phyloP scores from a whole-genome alignment of 192 early-diverging fungal genomes.

The Rhizoclosmatium globosum region DNA sequence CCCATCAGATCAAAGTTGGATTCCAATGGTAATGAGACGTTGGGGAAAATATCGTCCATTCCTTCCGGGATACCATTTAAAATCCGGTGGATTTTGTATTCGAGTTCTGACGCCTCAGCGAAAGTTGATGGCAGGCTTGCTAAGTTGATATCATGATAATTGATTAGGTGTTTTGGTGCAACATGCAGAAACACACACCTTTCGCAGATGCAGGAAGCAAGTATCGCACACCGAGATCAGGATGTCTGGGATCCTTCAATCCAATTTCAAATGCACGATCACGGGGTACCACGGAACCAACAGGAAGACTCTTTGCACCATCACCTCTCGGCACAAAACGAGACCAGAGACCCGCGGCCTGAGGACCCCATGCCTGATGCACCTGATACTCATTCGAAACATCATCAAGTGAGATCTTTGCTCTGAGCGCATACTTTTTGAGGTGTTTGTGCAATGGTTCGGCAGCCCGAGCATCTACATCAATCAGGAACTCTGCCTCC shows the following conservation, averaged over 20 bases:
- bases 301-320: conserved; percentile 21
- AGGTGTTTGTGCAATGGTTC: conserved; percentile 70
- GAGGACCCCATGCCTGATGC: conserved; percentile 82
- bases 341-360: conserved; percentile 39
- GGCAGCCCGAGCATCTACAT: conserved; percentile 70
- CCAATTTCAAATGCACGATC: conserved; percentile 48
- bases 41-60: conserved; percentile 75
- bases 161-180: not conserved
- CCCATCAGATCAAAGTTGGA: conserved; percentile 91
- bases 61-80: conserved; percentile 93
- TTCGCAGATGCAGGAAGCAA: conserved; percentile 36
- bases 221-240: conserved; percentile 67
- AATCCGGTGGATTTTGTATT: conserved; percentile 80
- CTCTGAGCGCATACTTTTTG: conserved; percentile 78
- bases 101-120: conserved; percentile 3
- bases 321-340: not conserved
- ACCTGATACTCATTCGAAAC: conserved; percentile 67
- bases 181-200: conserved; percentile 43
- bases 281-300: conserved; percentile 39
- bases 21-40: conserved; percentile 84
- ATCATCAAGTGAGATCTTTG: conserved; percentile 76
- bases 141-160: not conserved
- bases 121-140: conserved; percentile 60
- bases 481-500: conserved; percentile 75
- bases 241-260: conserved; percentile 60